A percentile compares a stretch with the other conserved stretches of the same genome.
Conservation (phyloP, 2,329 filamentous ascomycete genomes). For the Basipetospora chlamydospora region DNA sequence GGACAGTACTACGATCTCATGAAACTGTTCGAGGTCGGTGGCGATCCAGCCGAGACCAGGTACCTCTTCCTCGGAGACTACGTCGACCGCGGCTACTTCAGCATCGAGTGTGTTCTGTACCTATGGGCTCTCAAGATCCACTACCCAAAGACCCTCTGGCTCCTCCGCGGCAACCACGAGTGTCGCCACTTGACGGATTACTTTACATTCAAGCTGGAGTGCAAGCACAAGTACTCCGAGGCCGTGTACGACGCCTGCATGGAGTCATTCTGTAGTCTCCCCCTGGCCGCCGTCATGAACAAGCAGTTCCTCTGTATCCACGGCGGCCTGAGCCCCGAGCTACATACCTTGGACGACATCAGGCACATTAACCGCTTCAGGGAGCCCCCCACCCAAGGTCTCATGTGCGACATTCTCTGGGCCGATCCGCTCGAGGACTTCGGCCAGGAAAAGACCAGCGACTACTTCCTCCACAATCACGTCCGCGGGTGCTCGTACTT, state of each 20-base stretch:
- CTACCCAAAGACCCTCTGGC: constrained; percentile 94
- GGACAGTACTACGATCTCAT: constrained; percentile 99
- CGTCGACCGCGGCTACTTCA: constrained; percentile 96
- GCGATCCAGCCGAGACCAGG: constrained; percentile 87
- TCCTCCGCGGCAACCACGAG: constrained; percentile 95
- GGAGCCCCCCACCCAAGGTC: constrained; percentile 87
- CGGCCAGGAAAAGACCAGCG: constrained; percentile 93
- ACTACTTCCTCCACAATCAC: constrained; percentile 97
- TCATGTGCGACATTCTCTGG: constrained; percentile 99
- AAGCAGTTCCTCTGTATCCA: constrained; percentile 99
- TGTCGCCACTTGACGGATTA: constrained; percentile 98
- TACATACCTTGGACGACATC: constrained; percentile 90
- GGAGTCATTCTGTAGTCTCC: constrained; percentile 91
- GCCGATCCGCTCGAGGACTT: constrained; percentile 97
- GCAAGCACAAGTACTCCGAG: constrained; percentile 99
- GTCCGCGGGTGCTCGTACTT: constrained; percentile 98
- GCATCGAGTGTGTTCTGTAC: constrained; percentile 97
- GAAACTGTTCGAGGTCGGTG: constrained; percentile 98
- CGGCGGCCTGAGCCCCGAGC: constrained; percentile 85
- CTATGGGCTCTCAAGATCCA: constrained; percentile 98
- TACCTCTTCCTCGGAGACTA: constrained; percentile 98
- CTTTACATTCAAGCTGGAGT: constrained; percentile 99
- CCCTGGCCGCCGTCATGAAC: constrained; percentile 96
- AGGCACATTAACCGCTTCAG: constrained; percentile 95
- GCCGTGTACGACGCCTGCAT: constrained; percentile 93